Evolutionary conservation across 192 early-diverging fungal species (phyloP), one percentile per base, ranked within the genome.

Genomic region (Coemansia sp.): DNA sequence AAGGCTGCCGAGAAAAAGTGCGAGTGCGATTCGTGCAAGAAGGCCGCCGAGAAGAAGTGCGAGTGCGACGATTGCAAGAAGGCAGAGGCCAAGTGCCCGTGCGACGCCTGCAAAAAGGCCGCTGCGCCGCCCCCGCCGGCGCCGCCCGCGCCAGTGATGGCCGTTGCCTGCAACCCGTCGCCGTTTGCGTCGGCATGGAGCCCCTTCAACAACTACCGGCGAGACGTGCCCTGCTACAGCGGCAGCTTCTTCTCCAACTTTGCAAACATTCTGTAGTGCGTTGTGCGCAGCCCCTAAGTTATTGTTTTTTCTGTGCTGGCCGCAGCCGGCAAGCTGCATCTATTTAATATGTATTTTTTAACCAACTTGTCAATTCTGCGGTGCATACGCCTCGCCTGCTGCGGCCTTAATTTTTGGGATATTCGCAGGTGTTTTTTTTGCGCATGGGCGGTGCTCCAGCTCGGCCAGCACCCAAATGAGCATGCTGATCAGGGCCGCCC

Each of bases 201-300:
- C 48, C 73, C 73, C 18, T 76, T 76, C 73, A 76, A 76, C 56
- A 76, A 76, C 62, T 76, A 76, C 59, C 66, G 67, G 38, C 73
- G 73, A 18, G 73, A 69, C 21, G 73, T 62, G 23, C 59, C 66
- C 8, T 76, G 73, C 67, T 76, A 76, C 59, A 56, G 26, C 20
- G 63, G 73, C 37, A 56, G 66, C 46, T 76, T 76, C 59, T 76
- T 76, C 40, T 62, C 58, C 26, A 76, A 76, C 62, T 76, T 76
- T 62, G 58, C 62, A 21, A 58, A 43, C 54, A 51, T 64, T 20
- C 44, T 76, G 55, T 69, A 56, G 39, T 11, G 23, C 45, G 8
- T 12, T 28, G 11, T 39, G 37, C 45, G 45, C 45, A 31, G 32
- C 32, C 32, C 6, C 10, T 34, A 9, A 34, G 10, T 34, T 34